Evolutionary conservation across 208 protist species (phyloP).

Genomic region (Trypanosoma brucei): DNA sequence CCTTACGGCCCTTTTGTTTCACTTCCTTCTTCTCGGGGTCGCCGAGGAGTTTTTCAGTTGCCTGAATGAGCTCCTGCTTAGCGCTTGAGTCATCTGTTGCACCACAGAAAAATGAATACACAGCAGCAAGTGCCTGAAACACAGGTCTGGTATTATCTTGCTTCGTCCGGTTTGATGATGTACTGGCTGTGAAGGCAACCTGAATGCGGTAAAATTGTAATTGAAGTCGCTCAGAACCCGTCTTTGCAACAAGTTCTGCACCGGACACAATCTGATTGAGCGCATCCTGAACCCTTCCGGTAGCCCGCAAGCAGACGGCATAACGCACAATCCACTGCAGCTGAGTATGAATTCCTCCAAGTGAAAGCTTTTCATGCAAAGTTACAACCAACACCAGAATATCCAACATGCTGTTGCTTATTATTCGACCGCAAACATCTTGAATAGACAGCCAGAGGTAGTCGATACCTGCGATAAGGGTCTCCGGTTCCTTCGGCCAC

Average conservation of each 20-base stretch:
- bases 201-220: slow-evolving; percentile 65
- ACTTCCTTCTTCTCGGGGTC: slow-evolving; percentile 29
- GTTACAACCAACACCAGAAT: slow-evolving; percentile 52
- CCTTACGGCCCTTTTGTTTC: slow-evolving; percentile 14
- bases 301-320: slow-evolving; percentile 51
- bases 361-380: slow-evolving; percentile 65
- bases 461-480: slow-evolving; percentile 45
- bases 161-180: slow-evolving; percentile 7
- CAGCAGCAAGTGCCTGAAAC: slow-evolving; percentile 18
- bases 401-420: slow-evolving; percentile 52
- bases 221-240: slow-evolving; percentile 63
- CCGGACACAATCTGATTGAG: slow-evolving; percentile 33
- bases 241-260: slow-evolving; percentile 34
- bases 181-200: slow-evolving; percentile 13
- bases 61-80: slow-evolving; percentile 14
- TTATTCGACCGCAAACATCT: slow-evolving; percentile 39
- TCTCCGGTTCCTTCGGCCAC: slow-evolving; percentile 50
- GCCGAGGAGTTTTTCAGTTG: slow-evolving; percentile 20
- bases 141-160: slow-evolving; percentile 24
- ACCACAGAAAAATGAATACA: slow-evolving; percentile 29
- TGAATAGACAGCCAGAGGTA: slow-evolving; percentile 54
- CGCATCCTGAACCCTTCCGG: slow-evolving; percentile 47
- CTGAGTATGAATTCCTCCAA: slow-evolving; percentile 55
- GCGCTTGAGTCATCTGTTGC: slow-evolving; percentile 12
- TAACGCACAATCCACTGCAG: slow-evolving; percentile 72